phyloP scores from a whole-genome alignment of 345 rosid species.

The Populus euphratica region DNA sequence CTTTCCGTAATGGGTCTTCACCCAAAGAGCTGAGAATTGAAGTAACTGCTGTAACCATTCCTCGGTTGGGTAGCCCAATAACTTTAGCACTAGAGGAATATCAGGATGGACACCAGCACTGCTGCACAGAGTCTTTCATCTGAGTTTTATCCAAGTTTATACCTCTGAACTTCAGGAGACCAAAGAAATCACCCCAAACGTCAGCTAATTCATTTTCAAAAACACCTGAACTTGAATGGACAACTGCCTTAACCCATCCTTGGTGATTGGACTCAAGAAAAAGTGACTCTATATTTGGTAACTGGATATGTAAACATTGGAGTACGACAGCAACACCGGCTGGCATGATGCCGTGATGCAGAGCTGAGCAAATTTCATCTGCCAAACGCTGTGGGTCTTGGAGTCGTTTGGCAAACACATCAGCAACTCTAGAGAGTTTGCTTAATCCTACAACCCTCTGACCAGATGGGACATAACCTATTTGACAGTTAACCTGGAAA shows the following conservation, averaged over 20 bases:
- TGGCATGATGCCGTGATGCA: constrained; percentile 71
- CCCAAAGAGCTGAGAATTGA: constrained; percentile 71
- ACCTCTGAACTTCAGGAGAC: constrained; percentile 62
- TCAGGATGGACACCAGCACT: constrained; percentile 68
- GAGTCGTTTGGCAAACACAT: constrained; percentile 79
- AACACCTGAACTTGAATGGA: constrained; percentile 69
- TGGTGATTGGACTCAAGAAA: constrained; percentile 45
- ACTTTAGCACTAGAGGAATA: constrained; percentile 35
- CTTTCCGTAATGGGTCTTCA: constrained; percentile 81
- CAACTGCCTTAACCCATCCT: constrained; percentile 51
- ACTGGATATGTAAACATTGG: constrained; percentile 72
- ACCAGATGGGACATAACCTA: constrained; percentile 83
- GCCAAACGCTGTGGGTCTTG: constrained; percentile 84
- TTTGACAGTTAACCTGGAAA: constrained; percentile 75
- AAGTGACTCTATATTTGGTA: constrained; percentile 50
- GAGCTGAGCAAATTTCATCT: constrained; percentile 67
- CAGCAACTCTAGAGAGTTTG: constrained; percentile 85
- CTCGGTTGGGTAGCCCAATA: constrained; percentile 39
- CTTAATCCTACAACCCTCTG: constrained; percentile 80
- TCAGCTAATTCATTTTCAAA: constrained; percentile 57
- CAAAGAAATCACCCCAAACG: constrained; percentile 63
- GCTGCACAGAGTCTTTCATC: constrained; percentile 21
- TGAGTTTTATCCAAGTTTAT: constrained; percentile 33
- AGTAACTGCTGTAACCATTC: constrained; percentile 63
- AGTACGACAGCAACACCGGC: constrained; percentile 87